Conservation (phyloP, 2,329 filamentous ascomycete species). For the Mariannaea elegans region DNA sequence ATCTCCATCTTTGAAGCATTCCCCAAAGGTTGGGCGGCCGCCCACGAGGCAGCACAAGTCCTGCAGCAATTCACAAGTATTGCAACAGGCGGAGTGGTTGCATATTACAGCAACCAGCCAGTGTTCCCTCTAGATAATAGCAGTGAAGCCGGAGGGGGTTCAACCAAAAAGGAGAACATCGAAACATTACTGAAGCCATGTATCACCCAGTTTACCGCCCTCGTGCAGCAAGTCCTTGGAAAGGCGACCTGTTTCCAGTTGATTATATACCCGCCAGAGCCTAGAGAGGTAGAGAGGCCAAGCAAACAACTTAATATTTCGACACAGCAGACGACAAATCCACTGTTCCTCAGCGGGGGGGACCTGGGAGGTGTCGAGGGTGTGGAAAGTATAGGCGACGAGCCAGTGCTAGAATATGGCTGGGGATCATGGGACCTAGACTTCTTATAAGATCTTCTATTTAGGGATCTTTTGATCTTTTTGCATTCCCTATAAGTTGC, state of each 20-base stretch:
- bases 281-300: slow-evolving; percentile 22
- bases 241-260: slow-evolving; percentile 44
- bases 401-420: slow-evolving; percentile 33
- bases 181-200: slow-evolving; percentile 31
- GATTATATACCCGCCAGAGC: slow-evolving; percentile 31
- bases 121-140: slow-evolving; percentile 19
- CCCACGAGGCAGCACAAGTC: slow-evolving; percentile 47
- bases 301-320: slow-evolving; percentile 15
- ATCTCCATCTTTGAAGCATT: slow-evolving; percentile 50
- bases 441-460: slow-evolving; percentile 30
- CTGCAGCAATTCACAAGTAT: slow-evolving; percentile 43
- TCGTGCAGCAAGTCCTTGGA: slow-evolving; percentile 47
- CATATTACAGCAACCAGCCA: slow-evolving; percentile 28
- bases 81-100: slow-evolving; percentile 27
- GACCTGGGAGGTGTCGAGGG: slow-evolving; percentile 22
- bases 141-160: background rate
- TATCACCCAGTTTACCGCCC: slow-evolving; percentile 31
- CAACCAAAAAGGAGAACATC: slow-evolving; percentile 25
- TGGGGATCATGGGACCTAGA: slow-evolving; percentile 41
- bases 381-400: slow-evolving; percentile 26
- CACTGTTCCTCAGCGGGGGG: slow-evolving; percentile 33
- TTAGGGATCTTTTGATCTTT: background rate
- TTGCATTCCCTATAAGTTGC: background rate
- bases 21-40: slow-evolving; percentile 45
- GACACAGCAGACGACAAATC: slow-evolving; percentile 29